Evolutionary conservation across 805 yeast species (phyloP), one percentile per base, ranked within the genome.

Genomic region (Zygosaccharomyces kombuchaensis): DNA sequence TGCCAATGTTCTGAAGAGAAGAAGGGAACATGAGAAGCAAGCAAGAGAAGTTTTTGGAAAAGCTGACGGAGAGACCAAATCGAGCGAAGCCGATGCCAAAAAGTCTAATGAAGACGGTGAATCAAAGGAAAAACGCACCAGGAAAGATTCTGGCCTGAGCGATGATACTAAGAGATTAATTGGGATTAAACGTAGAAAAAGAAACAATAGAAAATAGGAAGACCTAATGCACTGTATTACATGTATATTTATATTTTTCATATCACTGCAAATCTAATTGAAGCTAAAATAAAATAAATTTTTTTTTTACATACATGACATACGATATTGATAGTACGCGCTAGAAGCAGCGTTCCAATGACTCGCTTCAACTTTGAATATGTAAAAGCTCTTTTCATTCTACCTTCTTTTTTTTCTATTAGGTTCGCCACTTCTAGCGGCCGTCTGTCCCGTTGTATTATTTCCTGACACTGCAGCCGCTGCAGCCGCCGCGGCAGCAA

Each of bases 1-100:
- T 64, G 95, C 97, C 25, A 85, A 86, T 61, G 96, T 93, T 46
- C 83, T 93, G 34, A 87, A 86, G 69, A 84, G 97, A 69, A 83
- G 97, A 72, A 77, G 78, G 50, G 96, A 89, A 42, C 81, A 75
- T 57, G 75, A 77, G 29, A 64, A 65, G 58, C 66, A 65, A 40
- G 69, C 77, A 13, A 69, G 67, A 52, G 70, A 67, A 29, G 46
- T 57, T 17, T 62, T 65, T 9, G 55, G 51, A 27, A 63, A 67
- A 43, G 63, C 52, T 45, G 57, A 49, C 21, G 62, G 56, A 14
- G 63, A 57, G 13, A 57, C 48, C 12, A 56, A 43, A 12, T 50
- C 48, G 19, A 60, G 54, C 3, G 32, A 53, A 44, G 59, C 47
- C 10, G 58, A 54, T 6, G 47, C 34, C 9, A 48, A 59, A 44